A percentile compares a stretch with the other conserved stretches of the same genome.
Evolutionary conservation across 148 eudicot species (phyloP).

Genomic region (Rhododendron mucronatum): DNA sequence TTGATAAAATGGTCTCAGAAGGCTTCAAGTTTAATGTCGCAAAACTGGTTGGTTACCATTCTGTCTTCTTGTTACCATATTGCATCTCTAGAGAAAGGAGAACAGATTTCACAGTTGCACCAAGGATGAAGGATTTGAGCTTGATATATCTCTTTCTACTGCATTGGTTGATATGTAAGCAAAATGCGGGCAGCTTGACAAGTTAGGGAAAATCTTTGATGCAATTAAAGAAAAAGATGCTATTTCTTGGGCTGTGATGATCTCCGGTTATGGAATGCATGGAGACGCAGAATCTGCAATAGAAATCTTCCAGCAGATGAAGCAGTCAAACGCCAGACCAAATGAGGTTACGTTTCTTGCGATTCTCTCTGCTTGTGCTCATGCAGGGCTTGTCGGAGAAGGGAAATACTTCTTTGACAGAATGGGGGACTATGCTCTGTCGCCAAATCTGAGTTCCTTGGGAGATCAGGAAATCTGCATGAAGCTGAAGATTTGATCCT

Average conservation of each 20-base stretch:
- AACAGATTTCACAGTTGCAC: constrained; percentile 40
- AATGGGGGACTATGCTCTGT: constrained; percentile 46
- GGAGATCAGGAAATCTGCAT: too few relatives aligned
- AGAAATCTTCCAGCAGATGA: constrained; percentile 49
- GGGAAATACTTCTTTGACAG: constrained; percentile 40
- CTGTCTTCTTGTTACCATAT: constrained; percentile 56
- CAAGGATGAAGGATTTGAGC: constrained; percentile 22
- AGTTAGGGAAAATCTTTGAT: constrained; percentile 47
- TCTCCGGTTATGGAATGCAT: constrained; percentile 19
- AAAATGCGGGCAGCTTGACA: constrained; percentile 64
- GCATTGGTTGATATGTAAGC: constrained; percentile 72
- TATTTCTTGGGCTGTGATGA: constrained; percentile 71
- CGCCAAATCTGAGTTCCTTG: constrained; percentile 27
- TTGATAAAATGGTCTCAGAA: constrained; percentile 47
- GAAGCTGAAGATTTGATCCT: too few relatives aligned
- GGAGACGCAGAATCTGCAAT: constrained; percentile 59
- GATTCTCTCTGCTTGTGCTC: constrained; percentile 42
- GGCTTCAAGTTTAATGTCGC: constrained; percentile 44
- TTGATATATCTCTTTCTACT: constrained; percentile 42
- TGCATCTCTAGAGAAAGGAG: constrained; percentile 54
- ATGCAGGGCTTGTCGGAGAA: constrained; percentile 54
- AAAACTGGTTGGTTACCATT: constrained; percentile 44
- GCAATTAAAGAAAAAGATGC: constrained; percentile 49
- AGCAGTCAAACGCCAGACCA: constrained; percentile 17
- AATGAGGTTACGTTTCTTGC: too few relatives aligned